Base-by-base conservation (phyloP, 2,329 filamentous ascomycete species). In the Fusarium miscanthi region DNA sequence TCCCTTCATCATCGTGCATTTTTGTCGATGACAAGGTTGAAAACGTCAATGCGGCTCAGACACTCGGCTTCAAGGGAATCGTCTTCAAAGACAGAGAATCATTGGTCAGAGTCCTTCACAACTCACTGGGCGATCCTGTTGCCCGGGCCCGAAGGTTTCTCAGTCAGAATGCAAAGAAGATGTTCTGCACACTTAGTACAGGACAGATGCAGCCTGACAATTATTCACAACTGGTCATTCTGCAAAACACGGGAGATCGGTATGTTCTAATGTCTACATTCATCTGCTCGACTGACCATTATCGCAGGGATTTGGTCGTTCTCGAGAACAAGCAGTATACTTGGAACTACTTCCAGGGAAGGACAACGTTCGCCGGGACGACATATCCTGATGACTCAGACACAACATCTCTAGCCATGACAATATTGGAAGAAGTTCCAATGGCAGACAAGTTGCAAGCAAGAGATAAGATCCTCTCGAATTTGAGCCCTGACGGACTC, bases 281-380 rank as follows among this genome's bases (percentile, higher is more conserved):
- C 4, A 12, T 19, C 6, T 1, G 17, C 3, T 6, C 10, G 2
- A 8, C 45, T 66, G 5, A 58, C 13, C 0, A 12, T 17, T 8
- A 2, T 33, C 6, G 2, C 17, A 67, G 66, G 16, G 8, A 58
- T 5, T 13, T 69, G 17, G 51, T 69, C 2, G 13, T 38, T 1
- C 12, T 62, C 0, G 40, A 62, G 9, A 33, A 52, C 2, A 17
- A 49, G 3, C 25, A 61, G 5, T n/a, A 12, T 35, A 54, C 37
- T 17, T 58, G 57, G 57, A 66, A 69, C 17, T 69, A 53, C 10
- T 67, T 67, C 19, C 49, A 58, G 4, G 57, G 37, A 2, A 16
- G 17, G 1, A 31, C 61, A 5, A 31, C 41, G 3, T 49, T 66
- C 11, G 19, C 23, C 3, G 27, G 33, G 3, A 35, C 19, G 6